A percentile compares a stretch with the other conserved stretches of the same genome.
Conservation (phyloP, 164 flowering plant genomes). For the Sedum album region DNA sequence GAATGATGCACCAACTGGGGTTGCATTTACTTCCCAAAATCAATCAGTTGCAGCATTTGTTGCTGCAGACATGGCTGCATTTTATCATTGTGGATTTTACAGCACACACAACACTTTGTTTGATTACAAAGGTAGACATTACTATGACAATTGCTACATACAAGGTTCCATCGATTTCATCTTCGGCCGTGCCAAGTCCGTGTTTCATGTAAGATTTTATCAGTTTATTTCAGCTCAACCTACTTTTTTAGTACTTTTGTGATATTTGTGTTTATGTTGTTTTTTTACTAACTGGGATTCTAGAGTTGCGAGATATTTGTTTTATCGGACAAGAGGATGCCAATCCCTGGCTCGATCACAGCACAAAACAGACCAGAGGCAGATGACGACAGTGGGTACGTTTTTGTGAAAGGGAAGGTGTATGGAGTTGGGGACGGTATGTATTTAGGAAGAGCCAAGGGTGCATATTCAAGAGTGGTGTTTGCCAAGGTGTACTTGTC, state of each 20-base stretch:
- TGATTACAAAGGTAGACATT: too few species aligned
- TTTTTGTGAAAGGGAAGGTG: constrained; percentile 60
- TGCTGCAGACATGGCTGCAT: too few species aligned
- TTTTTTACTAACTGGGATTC: constrained; percentile 9
- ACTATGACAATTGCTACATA: too few species aligned
- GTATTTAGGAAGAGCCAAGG: constrained; percentile 71
- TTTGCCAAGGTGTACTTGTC: constrained; percentile 74
- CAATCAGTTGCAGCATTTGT: too few species aligned
- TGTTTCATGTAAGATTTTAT: constrained; percentile 30
- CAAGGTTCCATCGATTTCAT: too few species aligned
- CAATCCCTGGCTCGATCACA: constrained; percentile 66
- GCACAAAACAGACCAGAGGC: constrained; percentile 48
- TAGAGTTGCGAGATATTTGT: constrained; percentile 86
- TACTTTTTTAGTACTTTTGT: neutral
- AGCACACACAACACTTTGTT: too few species aligned
- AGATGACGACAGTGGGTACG: constrained; percentile 55
- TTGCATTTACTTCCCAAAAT: too few species aligned
- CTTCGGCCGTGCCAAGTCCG: constrained; percentile 9
- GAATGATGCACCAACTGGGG: too few species aligned
- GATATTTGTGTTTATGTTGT: neutral
- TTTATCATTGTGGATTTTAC: too few species aligned
- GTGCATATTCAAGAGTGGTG: constrained; percentile 56
- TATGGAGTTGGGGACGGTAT: constrained; percentile 51
- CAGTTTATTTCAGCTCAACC: neutral
- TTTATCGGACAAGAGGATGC: constrained; percentile 38